phyloP scores from a whole-genome alignment of 305 asterid species.

The Fraxinus baroniana region DNA sequence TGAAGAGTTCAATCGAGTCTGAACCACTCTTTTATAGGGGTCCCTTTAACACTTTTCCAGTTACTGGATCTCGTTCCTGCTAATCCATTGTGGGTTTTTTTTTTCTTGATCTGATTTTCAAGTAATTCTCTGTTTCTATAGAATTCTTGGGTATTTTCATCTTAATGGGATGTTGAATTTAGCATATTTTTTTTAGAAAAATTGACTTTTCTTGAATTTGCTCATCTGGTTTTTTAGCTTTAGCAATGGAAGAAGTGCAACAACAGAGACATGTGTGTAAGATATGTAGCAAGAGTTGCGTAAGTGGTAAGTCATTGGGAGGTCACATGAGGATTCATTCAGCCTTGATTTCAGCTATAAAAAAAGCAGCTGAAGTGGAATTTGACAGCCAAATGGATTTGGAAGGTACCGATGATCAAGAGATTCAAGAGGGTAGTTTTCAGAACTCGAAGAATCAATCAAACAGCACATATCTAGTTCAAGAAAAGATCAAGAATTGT shows the following conservation, averaged over 20 bases:
- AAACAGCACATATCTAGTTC: conserved; percentile 22
- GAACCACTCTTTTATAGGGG: not conserved
- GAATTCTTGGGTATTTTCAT: conserved; percentile 21
- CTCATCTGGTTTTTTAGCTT: conserved; percentile 28
- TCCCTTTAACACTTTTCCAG: conserved; percentile 10
- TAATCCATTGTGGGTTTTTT: conserved; percentile 19
- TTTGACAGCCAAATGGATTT: conserved; percentile 27
- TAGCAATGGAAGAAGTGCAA: conserved; percentile 43
- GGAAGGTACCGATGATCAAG: conserved; percentile 25
- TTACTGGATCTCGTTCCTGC: conserved; percentile 29
- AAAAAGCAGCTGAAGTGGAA: conserved; percentile 32
- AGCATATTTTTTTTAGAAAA: not conserved
- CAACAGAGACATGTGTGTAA: conserved; percentile 57
- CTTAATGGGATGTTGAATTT: conserved; percentile 27
- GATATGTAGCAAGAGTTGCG: conserved; percentile 65
- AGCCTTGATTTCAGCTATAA: conserved; percentile 58
- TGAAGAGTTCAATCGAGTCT: conserved; percentile 27
- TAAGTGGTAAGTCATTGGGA: conserved; percentile 78
- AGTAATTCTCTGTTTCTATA: conserved; percentile 26
- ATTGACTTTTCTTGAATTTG: conserved; percentile 29
- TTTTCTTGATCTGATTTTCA: conserved; percentile 27
- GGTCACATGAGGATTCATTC: conserved; percentile 90
- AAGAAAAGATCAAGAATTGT: conserved; percentile 32
- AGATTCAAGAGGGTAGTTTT: conserved; percentile 17
- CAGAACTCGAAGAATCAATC: conserved; percentile 26